phyloP scores from a whole-genome alignment of 805 yeast genomes.

The Jamesozyma gamospora region DNA sequence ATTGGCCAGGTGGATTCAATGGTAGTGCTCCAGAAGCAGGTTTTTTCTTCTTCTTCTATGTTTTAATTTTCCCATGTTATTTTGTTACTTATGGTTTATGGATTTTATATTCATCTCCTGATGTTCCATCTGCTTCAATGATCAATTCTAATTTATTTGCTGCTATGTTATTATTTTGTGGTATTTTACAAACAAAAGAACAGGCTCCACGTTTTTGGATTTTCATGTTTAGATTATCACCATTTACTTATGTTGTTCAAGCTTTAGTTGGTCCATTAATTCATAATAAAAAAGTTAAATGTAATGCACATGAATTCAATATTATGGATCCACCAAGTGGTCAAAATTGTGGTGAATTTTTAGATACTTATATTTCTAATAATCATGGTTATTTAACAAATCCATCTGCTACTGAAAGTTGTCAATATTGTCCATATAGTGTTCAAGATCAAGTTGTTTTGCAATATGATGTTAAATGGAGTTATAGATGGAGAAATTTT shows the following conservation, averaged over 20 bases:
- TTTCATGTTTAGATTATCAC: conserved; percentile 37
- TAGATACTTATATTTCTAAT: conserved; percentile 27
- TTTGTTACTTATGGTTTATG: conserved; percentile 46
- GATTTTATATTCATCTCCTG: conserved; percentile 37
- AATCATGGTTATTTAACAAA: conserved; percentile 39
- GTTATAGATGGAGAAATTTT: conserved; percentile 57
- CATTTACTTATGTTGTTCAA: conserved; percentile 40
- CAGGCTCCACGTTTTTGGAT: conserved; percentile 42
- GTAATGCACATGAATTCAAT: conserved; percentile 31
- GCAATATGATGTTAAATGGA: conserved; percentile 31
- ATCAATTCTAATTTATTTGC: conserved; percentile 39
- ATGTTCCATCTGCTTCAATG: conserved; percentile 35
- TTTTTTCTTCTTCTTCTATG: conserved; percentile 40
- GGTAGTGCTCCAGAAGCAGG: conserved; percentile 42
- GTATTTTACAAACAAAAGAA: conserved; percentile 38
- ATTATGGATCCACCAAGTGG: conserved; percentile 37
- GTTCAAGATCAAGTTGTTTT: conserved; percentile 52
- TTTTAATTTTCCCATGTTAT: conserved; percentile 41
- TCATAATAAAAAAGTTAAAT: conserved; percentile 31
- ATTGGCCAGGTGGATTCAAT: conserved; percentile 39
- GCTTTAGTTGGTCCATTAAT: conserved; percentile 33
- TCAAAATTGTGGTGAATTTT: conserved; percentile 40
- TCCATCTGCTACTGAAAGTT: conserved; percentile 38
- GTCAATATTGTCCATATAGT: conserved; percentile 51
- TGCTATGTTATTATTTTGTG: conserved; percentile 45